These are phyloP conservation scores for Excoecaria agallocha DNA, from an alignment of 345 rosid genomes.

Conservation along the genomic window DNA sequence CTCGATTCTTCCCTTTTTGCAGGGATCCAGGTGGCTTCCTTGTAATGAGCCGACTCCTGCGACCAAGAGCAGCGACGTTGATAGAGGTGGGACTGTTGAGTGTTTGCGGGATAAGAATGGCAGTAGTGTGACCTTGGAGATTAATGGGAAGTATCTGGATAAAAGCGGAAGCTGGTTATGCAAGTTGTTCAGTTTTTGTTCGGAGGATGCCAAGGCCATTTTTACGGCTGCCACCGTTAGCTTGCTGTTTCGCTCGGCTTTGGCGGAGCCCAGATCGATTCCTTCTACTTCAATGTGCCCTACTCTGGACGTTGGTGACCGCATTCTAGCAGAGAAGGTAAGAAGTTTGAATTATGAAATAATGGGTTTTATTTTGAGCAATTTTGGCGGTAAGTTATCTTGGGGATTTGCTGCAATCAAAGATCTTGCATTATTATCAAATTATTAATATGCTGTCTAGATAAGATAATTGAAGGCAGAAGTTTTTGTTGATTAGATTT, in stretches of 20 bases:
- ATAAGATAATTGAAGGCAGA: background rate
- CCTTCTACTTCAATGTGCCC: slow-evolving; percentile 84
- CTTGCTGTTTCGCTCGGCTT: slow-evolving; percentile 62
- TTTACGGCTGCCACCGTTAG: slow-evolving; percentile 78
- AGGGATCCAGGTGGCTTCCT: slow-evolving; percentile 76
- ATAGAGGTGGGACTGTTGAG: slow-evolving; percentile 40
- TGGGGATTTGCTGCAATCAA: background rate
- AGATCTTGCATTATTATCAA: background rate
- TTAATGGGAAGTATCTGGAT: slow-evolving; percentile 31
- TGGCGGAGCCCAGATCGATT: slow-evolving; percentile 88
- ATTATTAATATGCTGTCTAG: background rate
- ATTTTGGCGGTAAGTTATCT: background rate
- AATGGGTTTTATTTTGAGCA: background rate
- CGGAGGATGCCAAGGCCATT: slow-evolving; percentile 86
- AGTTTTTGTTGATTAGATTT: background rate
- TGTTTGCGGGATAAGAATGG: background rate
- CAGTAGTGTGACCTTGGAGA: slow-evolving; percentile 27
- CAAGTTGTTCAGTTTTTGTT: slow-evolving; percentile 44
- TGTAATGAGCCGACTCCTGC: slow-evolving; percentile 45
- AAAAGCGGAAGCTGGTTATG: slow-evolving; percentile 58
- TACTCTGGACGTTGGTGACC: slow-evolving; percentile 81
- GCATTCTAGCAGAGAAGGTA: slow-evolving; percentile 89
- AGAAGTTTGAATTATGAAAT: slow-evolving; percentile 9
- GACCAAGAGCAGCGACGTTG: slow-evolving; percentile 40
- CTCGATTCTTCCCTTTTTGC: slow-evolving; percentile 63